Conservation (phyloP, 257 asterid genomes). For the Solanum sitiens region DNA sequence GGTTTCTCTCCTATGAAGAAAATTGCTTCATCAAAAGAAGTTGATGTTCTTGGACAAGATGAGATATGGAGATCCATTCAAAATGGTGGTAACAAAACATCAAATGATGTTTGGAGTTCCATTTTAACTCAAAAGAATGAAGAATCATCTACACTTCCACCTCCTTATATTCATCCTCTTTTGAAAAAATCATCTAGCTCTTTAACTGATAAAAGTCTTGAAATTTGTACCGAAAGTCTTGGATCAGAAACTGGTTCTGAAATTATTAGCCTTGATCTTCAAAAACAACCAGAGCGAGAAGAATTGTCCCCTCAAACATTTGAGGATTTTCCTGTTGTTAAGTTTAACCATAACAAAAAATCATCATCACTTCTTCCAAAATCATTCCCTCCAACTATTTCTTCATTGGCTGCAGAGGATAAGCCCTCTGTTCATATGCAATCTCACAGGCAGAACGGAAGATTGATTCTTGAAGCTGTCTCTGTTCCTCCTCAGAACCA, state of each 20-base stretch:
- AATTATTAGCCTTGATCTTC: conserved; percentile 17
- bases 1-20: conserved; percentile 17
- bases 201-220: conserved; percentile 59
- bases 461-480: conserved; percentile 75
- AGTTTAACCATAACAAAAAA: conserved; percentile 24
- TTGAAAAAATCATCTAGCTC: conserved; percentile 24
- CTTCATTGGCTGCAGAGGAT: conserved; percentile 33
- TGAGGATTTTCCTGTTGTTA: conserved; percentile 21
- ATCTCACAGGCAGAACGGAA: conserved; percentile 50
- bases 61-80: not conserved
- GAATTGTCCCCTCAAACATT: not conserved
- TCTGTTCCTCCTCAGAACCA: conserved; percentile 41
- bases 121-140: conserved; percentile 20
- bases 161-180: conserved; percentile 58
- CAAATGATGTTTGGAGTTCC: not conserved
- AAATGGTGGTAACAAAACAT: not conserved
- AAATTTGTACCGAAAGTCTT: conserved; percentile 83
- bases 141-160: conserved; percentile 9
- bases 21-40: conserved; percentile 15
- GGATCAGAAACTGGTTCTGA: conserved; percentile 93
- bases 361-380: conserved; percentile 15
- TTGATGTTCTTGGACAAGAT: conserved; percentile 7
- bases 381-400: conserved; percentile 76
- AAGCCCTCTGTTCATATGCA: conserved; percentile 51
- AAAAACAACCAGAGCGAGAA: not conserved